Percentiles rank a stretch among this genome's conserved stretches.
These are phyloP conservation scores for Fistulinella prunicolor DNA, from an alignment of 768 basidiomycete species.

Conservation along the genomic window DNA sequence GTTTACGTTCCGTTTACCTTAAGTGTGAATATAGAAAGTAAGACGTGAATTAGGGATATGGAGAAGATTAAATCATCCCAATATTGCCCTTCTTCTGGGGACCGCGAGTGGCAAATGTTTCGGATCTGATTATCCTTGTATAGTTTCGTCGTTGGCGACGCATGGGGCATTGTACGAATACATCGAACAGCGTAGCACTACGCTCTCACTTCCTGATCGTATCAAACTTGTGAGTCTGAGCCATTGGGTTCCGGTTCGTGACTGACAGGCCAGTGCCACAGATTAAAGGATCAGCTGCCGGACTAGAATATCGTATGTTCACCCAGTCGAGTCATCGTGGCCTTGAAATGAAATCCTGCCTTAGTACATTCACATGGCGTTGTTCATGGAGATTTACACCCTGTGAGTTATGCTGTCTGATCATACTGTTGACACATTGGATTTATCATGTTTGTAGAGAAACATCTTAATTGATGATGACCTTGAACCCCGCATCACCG, in stretches of 20 bases:
- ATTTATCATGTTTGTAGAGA: neutral
- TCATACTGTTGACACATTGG: neutral
- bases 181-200: neutral
- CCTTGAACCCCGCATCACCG: neutral
- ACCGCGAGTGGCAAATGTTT: neutral
- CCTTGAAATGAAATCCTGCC: neutral
- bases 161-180: neutral
- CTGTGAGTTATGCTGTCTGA: neutral
- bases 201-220: neutral
- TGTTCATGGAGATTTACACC: constrained; percentile 8
- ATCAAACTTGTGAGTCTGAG: constrained; percentile 1
- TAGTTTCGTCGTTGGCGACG: constrained; percentile 11
- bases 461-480: neutral
- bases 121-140: constrained; percentile 3
- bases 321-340: neutral
- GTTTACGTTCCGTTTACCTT: neutral
- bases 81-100: constrained; percentile 10
- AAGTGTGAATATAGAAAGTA: neutral
- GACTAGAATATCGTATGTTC: constrained; percentile 2
- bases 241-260: neutral
- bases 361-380: neutral
- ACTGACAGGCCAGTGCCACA: neutral
- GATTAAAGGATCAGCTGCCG: constrained; percentile 3
- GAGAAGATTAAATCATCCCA: constrained; percentile 5
- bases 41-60: constrained; percentile 7